Evolutionary conservation across 169 alveolate genomes (phyloP).

Genomic region (Eimeria tenella): DNA sequence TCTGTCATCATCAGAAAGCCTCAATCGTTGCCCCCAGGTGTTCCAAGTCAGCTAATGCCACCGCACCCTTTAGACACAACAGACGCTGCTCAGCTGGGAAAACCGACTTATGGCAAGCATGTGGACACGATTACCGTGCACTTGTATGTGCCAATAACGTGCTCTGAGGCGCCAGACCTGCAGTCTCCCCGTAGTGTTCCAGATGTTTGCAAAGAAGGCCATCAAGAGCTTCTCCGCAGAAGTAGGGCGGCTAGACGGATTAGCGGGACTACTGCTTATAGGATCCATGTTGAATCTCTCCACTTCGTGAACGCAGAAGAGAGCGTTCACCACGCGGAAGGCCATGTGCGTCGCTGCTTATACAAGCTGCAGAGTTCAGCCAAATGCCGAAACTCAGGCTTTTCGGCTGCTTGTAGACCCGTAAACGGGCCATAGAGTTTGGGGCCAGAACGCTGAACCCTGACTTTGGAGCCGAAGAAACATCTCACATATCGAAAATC

Average conservation of each 20-base stretch:
- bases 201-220: not conserved
- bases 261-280: not conserved
- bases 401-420: too few species aligned
- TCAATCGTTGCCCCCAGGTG: slow-evolving; percentile 10
- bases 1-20: slow-evolving; percentile 41
- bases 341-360: not conserved
- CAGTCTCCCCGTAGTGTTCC: not conserved
- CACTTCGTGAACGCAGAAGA: not conserved
- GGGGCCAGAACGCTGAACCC: too few species aligned
- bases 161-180: slow-evolving; percentile 24
- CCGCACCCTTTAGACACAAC: slow-evolving; percentile 25
- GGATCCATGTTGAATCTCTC: not conserved
- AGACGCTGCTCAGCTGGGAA: not conserved
- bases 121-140: slow-evolving; percentile 4
- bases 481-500: too few species aligned
- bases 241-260: not conserved
- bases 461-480: too few species aligned
- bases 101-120: not conserved
- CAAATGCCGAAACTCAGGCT: too few species aligned
- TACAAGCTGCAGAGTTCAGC: not conserved
- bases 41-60: slow-evolving; percentile 35
- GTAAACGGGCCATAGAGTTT: too few species aligned
- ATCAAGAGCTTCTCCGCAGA: not conserved
- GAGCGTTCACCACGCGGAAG: not conserved
- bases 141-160: slow-evolving; percentile 28